Evolutionary conservation across 2,329 filamentous ascomycete genomes (phyloP).

Genomic region (Scedosporium aurantiacum): DNA sequence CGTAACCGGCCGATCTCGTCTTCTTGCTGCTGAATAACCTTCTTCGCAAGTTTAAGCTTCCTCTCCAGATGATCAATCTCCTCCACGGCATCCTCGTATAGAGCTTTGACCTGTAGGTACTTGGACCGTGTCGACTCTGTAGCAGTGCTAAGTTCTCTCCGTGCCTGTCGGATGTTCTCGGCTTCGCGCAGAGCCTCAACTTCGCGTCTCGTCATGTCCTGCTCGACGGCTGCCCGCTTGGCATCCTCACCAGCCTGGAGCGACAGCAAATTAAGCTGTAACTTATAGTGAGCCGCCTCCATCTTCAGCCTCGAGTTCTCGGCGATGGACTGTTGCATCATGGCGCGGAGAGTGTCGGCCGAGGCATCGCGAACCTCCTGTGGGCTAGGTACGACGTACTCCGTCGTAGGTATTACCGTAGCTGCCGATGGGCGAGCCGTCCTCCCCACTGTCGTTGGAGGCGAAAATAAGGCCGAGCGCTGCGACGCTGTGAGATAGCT

Average conservation of each 20-base stretch:
- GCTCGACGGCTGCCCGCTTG: slow-evolving; percentile 80
- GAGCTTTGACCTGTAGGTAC: slow-evolving; percentile 52
- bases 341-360: slow-evolving; percentile 42
- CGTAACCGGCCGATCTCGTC: slow-evolving; percentile 58
- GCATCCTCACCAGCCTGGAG: slow-evolving; percentile 78
- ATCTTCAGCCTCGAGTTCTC: slow-evolving; percentile 58
- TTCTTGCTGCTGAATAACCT: slow-evolving; percentile 66
- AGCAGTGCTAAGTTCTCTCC: slow-evolving; percentile 38
- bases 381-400: slow-evolving; percentile 35
- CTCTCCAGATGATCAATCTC: slow-evolving; percentile 54
- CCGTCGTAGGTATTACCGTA: slow-evolving; percentile 19
- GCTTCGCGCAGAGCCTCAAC: slow-evolving; percentile 71
- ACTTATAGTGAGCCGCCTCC: slow-evolving; percentile 78
- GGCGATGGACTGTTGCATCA: slow-evolving; percentile 42
- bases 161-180: slow-evolving; percentile 55
- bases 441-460: slow-evolving; percentile 24
- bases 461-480: slow-evolving; percentile 39
- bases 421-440: not conserved
- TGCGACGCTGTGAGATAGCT: slow-evolving; percentile 23
- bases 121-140: slow-evolving; percentile 43
- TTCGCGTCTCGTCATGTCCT: slow-evolving; percentile 81
- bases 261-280: slow-evolving; percentile 75
- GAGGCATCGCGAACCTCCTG: slow-evolving; percentile 42
- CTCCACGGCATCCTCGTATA: slow-evolving; percentile 54
- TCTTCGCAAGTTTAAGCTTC: slow-evolving; percentile 63